Conservation (phyloP, 75 land plant species). For the Cupressus sempervirens region DNA sequence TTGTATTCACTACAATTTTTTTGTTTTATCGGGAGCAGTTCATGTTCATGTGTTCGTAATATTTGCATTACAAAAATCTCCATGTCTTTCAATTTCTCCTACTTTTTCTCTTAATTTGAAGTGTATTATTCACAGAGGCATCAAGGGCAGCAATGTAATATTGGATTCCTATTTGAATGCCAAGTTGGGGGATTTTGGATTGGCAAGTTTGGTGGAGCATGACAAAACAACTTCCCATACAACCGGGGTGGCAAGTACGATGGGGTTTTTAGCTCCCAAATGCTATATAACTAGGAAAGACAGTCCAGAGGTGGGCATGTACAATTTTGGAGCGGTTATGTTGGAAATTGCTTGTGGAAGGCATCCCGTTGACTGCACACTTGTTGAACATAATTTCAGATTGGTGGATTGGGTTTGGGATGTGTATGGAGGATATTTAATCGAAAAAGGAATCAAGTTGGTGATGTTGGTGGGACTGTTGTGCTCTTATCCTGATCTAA, state of each 20-base stretch:
- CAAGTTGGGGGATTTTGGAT: conserved; percentile 22
- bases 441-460: too few relatives aligned
- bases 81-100: too few relatives aligned
- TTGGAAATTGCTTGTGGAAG: conserved; percentile 19
- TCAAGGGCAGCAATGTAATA: conserved; percentile 23
- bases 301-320: conserved; percentile 22
- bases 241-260: conserved; percentile 22
- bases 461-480: too few relatives aligned
- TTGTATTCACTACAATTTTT: too few relatives aligned
- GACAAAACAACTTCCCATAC: conserved; percentile 18
- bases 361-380: conserved; percentile 22
- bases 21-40: too few relatives aligned
- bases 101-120: too few relatives aligned
- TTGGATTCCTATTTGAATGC: conserved; percentile 19
- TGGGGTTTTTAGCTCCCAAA: conserved; percentile 21
- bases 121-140: conserved; percentile 19
- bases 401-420: conserved; percentile 34
- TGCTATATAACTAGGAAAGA: conserved; percentile 6
- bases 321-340: conserved; percentile 10
- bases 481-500: too few relatives aligned
- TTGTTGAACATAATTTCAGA: neutral
- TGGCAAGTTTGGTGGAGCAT: conserved; percentile 17
- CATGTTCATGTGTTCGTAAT: too few relatives aligned
- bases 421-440: too few relatives aligned
- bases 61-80: too few relatives aligned